These are phyloP conservation scores for Eimeria maxima DNA, from an alignment of 169 alveolate species.

Conservation along the genomic window DNA sequence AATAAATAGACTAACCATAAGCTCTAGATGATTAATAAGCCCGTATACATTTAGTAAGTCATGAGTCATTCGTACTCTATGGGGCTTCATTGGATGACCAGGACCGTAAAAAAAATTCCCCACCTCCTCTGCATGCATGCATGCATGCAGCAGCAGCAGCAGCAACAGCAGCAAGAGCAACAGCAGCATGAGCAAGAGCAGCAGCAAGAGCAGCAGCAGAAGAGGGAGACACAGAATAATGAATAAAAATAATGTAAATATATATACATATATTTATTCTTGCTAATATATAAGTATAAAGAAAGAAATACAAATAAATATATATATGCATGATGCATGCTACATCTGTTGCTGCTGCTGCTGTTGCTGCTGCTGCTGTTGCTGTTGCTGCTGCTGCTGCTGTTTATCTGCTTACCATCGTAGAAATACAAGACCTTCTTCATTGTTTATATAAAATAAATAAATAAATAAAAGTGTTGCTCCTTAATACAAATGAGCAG, in stretches of 20 bases:
- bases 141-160: no score
- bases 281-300: not conserved
- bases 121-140: conserved; percentile 73
- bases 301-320: not conserved
- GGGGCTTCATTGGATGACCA: conserved; percentile 99
- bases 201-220: no score
- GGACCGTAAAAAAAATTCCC: conserved; percentile 99
- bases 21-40: conserved; percentile 91
- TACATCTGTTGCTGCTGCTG: no score
- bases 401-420: conserved; percentile 77
- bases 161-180: no score
- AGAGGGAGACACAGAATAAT: no score
- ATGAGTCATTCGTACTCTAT: conserved; percentile 99
- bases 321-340: no score
- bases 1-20: conserved; percentile 12
- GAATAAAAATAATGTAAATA: no score
- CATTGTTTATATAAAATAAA: not conserved
- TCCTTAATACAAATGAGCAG: not conserved
- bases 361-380: no score
- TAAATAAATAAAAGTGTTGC: not conserved
- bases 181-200: no score
- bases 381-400: no score
- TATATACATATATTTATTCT: no score
- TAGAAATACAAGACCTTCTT: conserved; percentile 73
- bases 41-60: conserved; percentile 97